phyloP scores from a whole-genome alignment of 495 filamentous ascomycete species.

The Neurospora sp. region DNA sequence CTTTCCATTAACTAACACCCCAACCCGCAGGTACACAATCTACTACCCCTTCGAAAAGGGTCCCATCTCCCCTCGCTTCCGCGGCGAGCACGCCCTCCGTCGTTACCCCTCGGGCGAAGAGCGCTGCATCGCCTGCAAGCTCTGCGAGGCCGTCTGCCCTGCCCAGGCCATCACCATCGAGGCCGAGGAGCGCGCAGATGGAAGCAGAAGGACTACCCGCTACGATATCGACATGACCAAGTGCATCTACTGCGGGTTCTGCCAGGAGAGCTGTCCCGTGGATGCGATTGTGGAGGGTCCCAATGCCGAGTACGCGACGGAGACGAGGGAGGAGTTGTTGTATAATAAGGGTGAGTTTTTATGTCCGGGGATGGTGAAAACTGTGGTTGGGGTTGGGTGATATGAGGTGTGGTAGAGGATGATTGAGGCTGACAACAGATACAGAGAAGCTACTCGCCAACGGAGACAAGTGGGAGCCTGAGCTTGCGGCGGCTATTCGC shows the following conservation, averaged over 20 bases:
- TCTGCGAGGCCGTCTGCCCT: slow-evolving; percentile 96
- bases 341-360: slow-evolving; percentile 80
- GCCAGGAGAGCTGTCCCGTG: slow-evolving; percentile 97
- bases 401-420: too few species aligned
- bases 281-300: slow-evolving; percentile 96
- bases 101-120: slow-evolving; percentile 96
- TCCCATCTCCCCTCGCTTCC: slow-evolving; percentile 93
- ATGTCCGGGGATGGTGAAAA: neutral
- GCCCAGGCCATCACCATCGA: slow-evolving; percentile 97
- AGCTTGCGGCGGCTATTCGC: slow-evolving; percentile 81
- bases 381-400: too few species aligned
- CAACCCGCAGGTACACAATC: slow-evolving; percentile 70
- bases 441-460: slow-evolving; percentile 67
- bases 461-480: slow-evolving; percentile 97
- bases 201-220: slow-evolving; percentile 84
- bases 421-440: slow-evolving; percentile 8
- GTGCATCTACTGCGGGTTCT: slow-evolving; percentile 99
- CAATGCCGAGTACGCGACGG: slow-evolving; percentile 95
- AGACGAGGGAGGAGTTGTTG: slow-evolving; percentile 91
- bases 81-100: slow-evolving; percentile 90
- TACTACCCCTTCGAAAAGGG: slow-evolving; percentile 99
- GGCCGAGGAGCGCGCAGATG: slow-evolving; percentile 94
- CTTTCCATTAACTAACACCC: neutral
- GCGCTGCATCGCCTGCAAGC: slow-evolving; percentile 98
- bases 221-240: slow-evolving; percentile 99